These are phyloP conservation scores for Metschnikowia kunwiensis DNA, from an alignment of 805 yeast genomes.

Conservation along the genomic window DNA sequence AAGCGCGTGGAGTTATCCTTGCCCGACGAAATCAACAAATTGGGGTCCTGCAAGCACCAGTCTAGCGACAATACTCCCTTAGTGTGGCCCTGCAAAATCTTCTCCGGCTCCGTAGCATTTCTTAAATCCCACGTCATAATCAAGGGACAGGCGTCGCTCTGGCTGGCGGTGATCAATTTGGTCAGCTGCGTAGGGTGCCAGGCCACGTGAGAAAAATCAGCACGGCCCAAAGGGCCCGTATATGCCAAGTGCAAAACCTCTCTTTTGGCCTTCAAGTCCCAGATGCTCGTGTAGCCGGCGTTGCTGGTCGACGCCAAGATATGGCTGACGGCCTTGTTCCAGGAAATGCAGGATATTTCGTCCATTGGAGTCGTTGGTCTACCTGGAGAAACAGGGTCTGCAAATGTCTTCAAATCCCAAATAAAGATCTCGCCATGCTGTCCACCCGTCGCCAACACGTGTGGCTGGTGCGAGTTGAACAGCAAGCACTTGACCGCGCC, in stretches of 20 bases:
- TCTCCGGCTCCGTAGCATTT: constrained; percentile 88
- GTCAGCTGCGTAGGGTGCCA: constrained; percentile 96
- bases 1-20: constrained; percentile 82
- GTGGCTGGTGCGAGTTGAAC: constrained; percentile 71
- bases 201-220: constrained; percentile 74
- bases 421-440: constrained; percentile 82
- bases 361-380: constrained; percentile 76
- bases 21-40: constrained; percentile 82
- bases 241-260: constrained; percentile 86
- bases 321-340: constrained; percentile 83
- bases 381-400: constrained; percentile 68
- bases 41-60: constrained; percentile 86
- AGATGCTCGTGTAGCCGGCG: constrained; percentile 82
- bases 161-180: constrained; percentile 82
- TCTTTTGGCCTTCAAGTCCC: constrained; percentile 86
- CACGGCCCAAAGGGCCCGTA: constrained; percentile 54
- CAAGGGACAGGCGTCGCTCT: constrained; percentile 73
- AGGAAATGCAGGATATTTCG: constrained; percentile 75
- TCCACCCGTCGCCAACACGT: constrained; percentile 82
- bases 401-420: constrained; percentile 77
- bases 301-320: constrained; percentile 88
- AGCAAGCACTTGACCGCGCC: constrained; percentile 69
- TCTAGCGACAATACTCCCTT: constrained; percentile 88
- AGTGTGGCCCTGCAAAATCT: constrained; percentile 70
- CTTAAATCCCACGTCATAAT: constrained; percentile 92